These are phyloP conservation scores for Leishmania tropica DNA, from an alignment of 208 protist genomes.

Conservation along the genomic window DNA sequence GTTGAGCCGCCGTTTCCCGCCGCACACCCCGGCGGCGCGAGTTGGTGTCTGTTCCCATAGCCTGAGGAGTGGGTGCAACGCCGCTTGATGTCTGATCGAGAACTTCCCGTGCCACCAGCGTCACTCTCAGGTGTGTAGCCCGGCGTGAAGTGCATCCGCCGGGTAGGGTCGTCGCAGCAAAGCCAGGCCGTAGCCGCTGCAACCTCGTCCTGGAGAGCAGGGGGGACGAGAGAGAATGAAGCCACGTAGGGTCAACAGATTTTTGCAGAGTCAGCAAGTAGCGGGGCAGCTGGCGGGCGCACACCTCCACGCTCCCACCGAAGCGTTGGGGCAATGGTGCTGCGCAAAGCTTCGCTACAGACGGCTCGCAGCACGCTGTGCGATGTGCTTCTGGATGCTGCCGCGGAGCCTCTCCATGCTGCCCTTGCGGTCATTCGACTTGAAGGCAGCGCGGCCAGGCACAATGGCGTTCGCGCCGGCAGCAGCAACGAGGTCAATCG, in stretches of 20 bases:
- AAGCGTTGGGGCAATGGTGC: background rate
- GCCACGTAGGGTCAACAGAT: background rate
- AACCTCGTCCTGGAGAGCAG: background rate
- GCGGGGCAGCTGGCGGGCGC: background rate
- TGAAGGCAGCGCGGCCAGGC: constrained; percentile 96
- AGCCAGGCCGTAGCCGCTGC: background rate
- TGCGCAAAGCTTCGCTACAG: background rate
- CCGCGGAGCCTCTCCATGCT: constrained; percentile 45
- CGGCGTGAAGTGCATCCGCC: background rate
- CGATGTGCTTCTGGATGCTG: constrained; percentile 33
- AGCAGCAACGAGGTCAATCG: constrained; percentile 88
- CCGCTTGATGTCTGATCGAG: background rate
- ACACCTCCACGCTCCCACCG: background rate
- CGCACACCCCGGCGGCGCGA: background rate
- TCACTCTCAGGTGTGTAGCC: background rate
- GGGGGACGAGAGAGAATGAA: background rate
- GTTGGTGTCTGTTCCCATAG: background rate
- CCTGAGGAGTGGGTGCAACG: background rate
- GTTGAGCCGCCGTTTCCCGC: background rate
- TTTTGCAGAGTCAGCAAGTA: too few species aligned
- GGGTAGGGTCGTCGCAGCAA: background rate
- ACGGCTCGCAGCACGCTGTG: constrained; percentile 18
- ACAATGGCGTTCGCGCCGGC: constrained; percentile 99
- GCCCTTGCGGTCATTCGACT: constrained; percentile 46
- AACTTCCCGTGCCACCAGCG: background rate